Base-by-base conservation (phyloP, 352 stramenopile species). In the Aphanomyces euteiches region DNA sequence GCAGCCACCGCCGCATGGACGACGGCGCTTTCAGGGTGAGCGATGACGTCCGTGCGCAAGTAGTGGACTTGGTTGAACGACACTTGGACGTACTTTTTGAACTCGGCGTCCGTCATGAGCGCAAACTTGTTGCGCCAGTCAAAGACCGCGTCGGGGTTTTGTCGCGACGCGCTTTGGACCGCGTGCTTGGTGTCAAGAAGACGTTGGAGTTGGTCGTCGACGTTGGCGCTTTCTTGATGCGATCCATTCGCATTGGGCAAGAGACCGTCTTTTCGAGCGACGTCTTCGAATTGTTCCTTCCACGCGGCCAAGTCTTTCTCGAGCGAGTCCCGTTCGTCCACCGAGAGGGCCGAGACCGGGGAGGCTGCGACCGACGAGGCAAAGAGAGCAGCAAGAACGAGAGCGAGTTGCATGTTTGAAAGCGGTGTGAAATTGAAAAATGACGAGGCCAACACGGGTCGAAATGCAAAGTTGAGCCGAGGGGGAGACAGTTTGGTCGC, bases 101-200 rank as follows among this genome's bases (percentile, higher is more conserved):
- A 98, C 78, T 98, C 90, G 19, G 86, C 79, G 21, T 79, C 61
- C 8, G 83, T 92, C 69, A 97, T 78, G 69, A 97, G 79, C 2
- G 84, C 89, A 73, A 89, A 97, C 69, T 86, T 70, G 77, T 96
- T 97, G 72, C 95, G 83, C 13, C 81, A 81, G 74, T 87, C 96
- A 21, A 76, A 56, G 4, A 56, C 48, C 15, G 71, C 34, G 61
- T 87, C 72, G 60, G 72, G 65, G 74, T 96, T 96, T 75, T 95
- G 82, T 47, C 75, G 73, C 74, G 89, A 74, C 69, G 95, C 91
- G 34, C 85, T 72, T 53, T 79, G 81, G 40, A 75, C 66, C 12
- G 34, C 15, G 10, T 58, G 10, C 43, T 69, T 69, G 47, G 63
- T 36, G 36, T 54, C 50, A 17, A 47, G 40, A n/a, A 69, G 12